These are phyloP conservation scores for Lactarius hatsudake DNA, from an alignment of 768 basidiomycete genomes.

Conservation along the genomic window DNA sequence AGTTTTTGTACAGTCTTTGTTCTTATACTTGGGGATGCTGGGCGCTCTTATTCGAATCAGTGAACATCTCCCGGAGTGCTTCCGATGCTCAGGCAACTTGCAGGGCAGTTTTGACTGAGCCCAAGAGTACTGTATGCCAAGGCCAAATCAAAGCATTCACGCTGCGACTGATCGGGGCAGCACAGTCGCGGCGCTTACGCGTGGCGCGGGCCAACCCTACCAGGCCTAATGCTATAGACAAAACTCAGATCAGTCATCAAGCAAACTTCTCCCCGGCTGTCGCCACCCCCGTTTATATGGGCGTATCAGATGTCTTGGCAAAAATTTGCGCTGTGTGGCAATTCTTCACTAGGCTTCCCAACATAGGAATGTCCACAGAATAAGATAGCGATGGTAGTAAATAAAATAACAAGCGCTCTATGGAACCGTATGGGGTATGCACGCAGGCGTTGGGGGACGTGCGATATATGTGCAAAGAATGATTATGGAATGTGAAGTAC, in stretches of 20 bases:
- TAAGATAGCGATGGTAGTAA: not conserved
- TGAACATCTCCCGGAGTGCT: not conserved
- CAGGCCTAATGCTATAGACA: not conserved
- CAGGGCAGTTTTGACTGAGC: not conserved
- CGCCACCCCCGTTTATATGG: not conserved
- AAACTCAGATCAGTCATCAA: not conserved
- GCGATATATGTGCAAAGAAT: not conserved
- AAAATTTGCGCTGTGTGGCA: not conserved
- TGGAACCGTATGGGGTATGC: not conserved
- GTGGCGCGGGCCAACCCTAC: not conserved
- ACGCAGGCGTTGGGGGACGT: not conserved
- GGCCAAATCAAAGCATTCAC: not conserved
- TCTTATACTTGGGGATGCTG: not conserved
- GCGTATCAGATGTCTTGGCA: constrained; percentile 3
- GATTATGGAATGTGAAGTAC: not conserved
- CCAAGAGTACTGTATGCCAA: not conserved
- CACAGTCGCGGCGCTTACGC: not conserved
- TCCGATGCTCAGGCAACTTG: not conserved
- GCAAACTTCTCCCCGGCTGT: not conserved
- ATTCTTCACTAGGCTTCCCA: not conserved
- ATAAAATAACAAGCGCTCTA: not conserved
- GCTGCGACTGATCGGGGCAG: not conserved
- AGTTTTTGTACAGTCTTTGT: not conserved
- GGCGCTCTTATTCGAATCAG: not conserved
- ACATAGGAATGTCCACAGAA: not conserved